These are phyloP conservation scores for Aplosporella prunicola DNA, from an alignment of 2,329 filamentous ascomycete genomes.

Conservation along the genomic window DNA sequence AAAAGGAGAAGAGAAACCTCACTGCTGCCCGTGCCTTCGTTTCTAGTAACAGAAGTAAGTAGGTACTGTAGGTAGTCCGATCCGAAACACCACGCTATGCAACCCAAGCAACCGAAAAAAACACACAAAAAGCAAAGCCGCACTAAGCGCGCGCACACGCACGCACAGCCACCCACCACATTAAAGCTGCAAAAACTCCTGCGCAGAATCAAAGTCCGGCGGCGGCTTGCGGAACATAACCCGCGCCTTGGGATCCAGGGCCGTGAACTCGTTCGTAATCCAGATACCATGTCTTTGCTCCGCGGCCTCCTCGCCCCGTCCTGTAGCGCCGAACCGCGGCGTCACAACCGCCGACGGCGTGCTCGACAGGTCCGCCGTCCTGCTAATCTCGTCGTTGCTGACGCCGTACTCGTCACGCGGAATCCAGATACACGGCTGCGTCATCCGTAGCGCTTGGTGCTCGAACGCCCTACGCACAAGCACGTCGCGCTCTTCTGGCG, in stretches of 20 bases:
- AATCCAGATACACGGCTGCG: conserved; percentile 86
- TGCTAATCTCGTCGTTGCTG: conserved; percentile 78
- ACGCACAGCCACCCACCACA: too few species aligned
- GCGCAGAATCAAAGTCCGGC: conserved; percentile 47
- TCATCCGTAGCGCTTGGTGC: conserved; percentile 76
- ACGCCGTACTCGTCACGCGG: conserved; percentile 84
- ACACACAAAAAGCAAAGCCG: too few species aligned
- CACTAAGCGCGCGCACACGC: too few species aligned
- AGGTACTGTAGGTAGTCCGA: too few species aligned
- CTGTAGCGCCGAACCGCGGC: too few species aligned
- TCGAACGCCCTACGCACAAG: conserved; percentile 83
- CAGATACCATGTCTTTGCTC: conserved; percentile 67
- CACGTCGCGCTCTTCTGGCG: conserved; percentile 76
- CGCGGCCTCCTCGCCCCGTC: conserved; percentile 69
- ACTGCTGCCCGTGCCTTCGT: too few species aligned
- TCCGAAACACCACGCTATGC: too few species aligned
- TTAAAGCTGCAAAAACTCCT: conserved; percentile 11
- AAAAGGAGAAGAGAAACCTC: too few species aligned
- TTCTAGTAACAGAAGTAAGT: too few species aligned
- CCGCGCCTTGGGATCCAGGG: conserved; percentile 70
- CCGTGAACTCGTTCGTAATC: conserved; percentile 90
- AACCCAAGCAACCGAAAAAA: too few species aligned
- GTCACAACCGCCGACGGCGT: conserved; percentile 59
- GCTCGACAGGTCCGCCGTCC: conserved; percentile 2
- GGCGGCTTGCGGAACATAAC: conserved; percentile 80